Percentiles rank a stretch among this genome's conserved stretches.
Conservation (phyloP, 2,329 filamentous ascomycete genomes). For the Pezicula neosporulosa region DNA sequence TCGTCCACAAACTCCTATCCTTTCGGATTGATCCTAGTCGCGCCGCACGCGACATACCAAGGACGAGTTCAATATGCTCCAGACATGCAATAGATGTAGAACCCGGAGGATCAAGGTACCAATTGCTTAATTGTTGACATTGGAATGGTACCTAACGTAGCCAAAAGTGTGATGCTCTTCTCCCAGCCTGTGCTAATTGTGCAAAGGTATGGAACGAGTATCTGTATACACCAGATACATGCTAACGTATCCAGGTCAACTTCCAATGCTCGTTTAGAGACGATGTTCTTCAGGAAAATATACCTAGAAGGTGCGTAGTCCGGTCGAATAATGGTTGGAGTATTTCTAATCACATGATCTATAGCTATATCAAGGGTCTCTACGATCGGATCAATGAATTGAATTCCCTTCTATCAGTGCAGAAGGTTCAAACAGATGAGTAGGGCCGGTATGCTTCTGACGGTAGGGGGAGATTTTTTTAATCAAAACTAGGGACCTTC, state of each 20-base stretch:
- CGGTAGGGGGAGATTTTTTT: neutral
- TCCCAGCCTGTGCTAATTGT: neutral
- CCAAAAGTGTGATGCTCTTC: neutral
- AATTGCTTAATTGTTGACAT: neutral
- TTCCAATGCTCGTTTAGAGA: neutral
- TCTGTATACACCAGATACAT: no score
- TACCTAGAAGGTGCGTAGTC: neutral
- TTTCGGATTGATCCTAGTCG: no score
- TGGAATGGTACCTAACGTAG: neutral
- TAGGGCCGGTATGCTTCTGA: neutral
- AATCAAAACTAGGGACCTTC: neutral
- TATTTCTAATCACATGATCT: neutral
- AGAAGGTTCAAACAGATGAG: neutral
- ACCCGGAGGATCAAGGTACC: constrained; percentile 1
- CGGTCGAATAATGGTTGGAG: neutral
- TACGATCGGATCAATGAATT: neutral
- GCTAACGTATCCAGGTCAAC: neutral
- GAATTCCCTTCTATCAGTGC: neutral
- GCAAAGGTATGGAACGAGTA: neutral
- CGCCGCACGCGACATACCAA: no score
- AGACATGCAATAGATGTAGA: neutral
- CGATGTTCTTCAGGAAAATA: neutral
- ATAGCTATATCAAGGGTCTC: neutral
- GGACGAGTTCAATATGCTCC: neutral
- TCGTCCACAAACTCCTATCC: no score